Evolutionary conservation across 495 filamentous ascomycete genomes (phyloP).

Genomic region (Antarctomyces pellizariae): DNA sequence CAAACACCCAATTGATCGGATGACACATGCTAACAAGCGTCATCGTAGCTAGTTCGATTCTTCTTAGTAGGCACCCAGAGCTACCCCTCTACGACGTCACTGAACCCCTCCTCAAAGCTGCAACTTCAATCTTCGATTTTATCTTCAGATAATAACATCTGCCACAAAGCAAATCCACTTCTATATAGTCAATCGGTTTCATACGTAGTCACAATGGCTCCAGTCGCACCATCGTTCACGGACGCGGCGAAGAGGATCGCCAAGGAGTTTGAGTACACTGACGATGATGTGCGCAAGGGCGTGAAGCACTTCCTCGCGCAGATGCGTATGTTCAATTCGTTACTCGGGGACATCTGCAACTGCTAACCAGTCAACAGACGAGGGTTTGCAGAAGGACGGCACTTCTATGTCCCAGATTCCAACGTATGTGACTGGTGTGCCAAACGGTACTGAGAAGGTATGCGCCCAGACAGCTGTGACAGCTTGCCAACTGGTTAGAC

Average conservation of each 20-base stretch:
- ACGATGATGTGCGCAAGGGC: constrained; percentile 52
- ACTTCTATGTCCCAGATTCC: constrained; percentile 84
- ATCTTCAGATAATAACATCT: too few relatives aligned
- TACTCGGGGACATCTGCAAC: neutral
- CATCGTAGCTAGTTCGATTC: too few relatives aligned
- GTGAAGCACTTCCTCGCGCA: constrained; percentile 69
- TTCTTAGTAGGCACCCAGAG: too few relatives aligned
- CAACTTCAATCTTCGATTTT: too few relatives aligned
- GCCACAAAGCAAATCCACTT: too few relatives aligned
- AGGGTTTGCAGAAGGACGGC: constrained; percentile 59
- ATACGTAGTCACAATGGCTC: too few relatives aligned
- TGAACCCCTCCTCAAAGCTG: too few relatives aligned
- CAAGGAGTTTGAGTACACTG: constrained; percentile 64
- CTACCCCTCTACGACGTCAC: too few relatives aligned
- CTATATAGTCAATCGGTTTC: too few relatives aligned
- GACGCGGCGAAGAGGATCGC: constrained; percentile 59
- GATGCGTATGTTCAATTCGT: constrained; percentile 33
- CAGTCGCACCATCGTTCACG: constrained; percentile 39
- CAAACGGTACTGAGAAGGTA: constrained; percentile 92
- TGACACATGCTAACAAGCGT: too few relatives aligned
- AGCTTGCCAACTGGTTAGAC: too few relatives aligned
- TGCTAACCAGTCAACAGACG: constrained; percentile 21
- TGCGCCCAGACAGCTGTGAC: neutral
- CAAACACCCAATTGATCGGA: too few relatives aligned
- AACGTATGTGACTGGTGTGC: constrained; percentile 84